These are phyloP conservation scores for Penicillium sp. DNA, from an alignment of 2,329 filamentous ascomycete species.

Conservation along the genomic window DNA sequence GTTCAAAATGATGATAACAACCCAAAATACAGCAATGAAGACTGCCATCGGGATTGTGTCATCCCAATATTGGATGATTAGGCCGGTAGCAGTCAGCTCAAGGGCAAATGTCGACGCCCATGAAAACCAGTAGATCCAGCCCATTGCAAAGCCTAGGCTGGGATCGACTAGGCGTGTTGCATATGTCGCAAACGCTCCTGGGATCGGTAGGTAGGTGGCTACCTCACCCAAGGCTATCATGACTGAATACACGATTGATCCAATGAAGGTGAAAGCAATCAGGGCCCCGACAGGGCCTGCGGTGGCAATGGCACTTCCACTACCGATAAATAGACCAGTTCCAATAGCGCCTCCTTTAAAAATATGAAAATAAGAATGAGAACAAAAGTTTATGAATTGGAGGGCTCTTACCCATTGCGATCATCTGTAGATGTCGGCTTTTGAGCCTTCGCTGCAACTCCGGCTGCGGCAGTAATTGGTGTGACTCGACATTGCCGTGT, in stretches of 20 bases:
- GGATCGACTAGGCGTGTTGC: conserved; percentile 5
- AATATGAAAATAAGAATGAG: background rate
- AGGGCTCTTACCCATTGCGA: conserved; percentile 6
- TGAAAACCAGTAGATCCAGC: conserved; percentile 62
- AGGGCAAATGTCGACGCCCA: conserved; percentile 46
- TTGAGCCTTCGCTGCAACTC: conserved; percentile 7
- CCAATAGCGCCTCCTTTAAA: conserved; percentile 6
- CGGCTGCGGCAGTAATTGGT: background rate
- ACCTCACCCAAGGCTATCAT: conserved; percentile 9
- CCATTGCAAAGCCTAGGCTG: conserved; percentile 7
- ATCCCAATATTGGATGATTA: conserved; percentile 10
- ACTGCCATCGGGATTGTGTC: conserved; percentile 3
- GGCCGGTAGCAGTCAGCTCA: conserved; percentile 4
- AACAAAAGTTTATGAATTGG: background rate
- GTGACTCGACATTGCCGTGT: conserved; percentile 1
- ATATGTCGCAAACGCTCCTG: conserved; percentile 7
- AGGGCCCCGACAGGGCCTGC: conserved; percentile 4
- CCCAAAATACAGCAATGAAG: conserved; percentile 9
- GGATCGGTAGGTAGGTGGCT: conserved; percentile 5
- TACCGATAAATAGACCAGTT: conserved; percentile 6
- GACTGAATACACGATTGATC: conserved; percentile 8
- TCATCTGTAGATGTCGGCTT: conserved; percentile 11
- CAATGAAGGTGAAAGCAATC: conserved; percentile 6
- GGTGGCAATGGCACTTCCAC: conserved; percentile 3
- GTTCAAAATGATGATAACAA: conserved; percentile 6